A percentile compares a stretch with the other conserved stretches of the same genome.
These are phyloP conservation scores for Alternaria metachromatica DNA, from an alignment of 2,329 filamentous ascomycete species.

Conservation along the genomic window DNA sequence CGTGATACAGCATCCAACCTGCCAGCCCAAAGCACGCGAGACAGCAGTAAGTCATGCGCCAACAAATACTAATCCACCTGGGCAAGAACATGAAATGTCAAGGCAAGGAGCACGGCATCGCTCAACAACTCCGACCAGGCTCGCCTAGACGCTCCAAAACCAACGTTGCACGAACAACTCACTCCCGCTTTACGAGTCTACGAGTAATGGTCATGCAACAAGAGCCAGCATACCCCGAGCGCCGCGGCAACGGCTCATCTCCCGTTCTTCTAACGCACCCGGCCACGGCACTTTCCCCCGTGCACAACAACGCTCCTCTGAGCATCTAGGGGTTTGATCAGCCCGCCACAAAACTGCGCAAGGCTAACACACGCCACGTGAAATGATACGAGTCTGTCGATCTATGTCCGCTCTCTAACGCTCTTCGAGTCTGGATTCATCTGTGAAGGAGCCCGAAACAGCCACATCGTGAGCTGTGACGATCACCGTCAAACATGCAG, in stretches of 20 bases:
- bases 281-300: constrained; percentile 1
- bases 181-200: neutral
- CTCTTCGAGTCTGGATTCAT: constrained; percentile 2
- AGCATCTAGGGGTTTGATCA: constrained; percentile 23
- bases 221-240: constrained; percentile 23
- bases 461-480: neutral
- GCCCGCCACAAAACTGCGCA: neutral
- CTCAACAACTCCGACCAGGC: constrained; percentile 11
- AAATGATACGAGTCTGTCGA: neutral
- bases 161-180: constrained; percentile 3
- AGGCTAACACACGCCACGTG: neutral
- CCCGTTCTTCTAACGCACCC: constrained; percentile 21
- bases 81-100: constrained; percentile 10
- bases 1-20: constrained; percentile 21
- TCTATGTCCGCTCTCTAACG: neutral
- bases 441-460: neutral
- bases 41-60: constrained; percentile 27
- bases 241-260: constrained; percentile 28
- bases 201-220: constrained; percentile 12
- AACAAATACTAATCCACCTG: constrained; percentile 5
- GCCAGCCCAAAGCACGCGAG: constrained; percentile 14
- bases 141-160: neutral
- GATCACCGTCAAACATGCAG: neutral
- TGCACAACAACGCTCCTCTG: constrained; percentile 22
- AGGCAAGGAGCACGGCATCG: constrained; percentile 24